phyloP scores from a whole-genome alignment of 129 eudicot genomes.

The Rutidosis leptorrhynchoides region DNA sequence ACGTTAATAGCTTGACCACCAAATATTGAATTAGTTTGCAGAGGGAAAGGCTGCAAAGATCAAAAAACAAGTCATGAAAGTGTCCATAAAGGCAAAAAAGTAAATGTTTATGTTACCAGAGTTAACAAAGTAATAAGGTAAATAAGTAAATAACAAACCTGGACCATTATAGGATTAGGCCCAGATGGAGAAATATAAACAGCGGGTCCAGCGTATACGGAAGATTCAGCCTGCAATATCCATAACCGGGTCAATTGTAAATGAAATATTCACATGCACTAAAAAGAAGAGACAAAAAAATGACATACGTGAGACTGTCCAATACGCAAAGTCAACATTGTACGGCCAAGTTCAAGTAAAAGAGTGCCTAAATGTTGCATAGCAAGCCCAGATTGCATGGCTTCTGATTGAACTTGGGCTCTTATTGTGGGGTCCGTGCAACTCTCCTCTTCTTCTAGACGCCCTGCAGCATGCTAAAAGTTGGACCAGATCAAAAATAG shows the following conservation, averaged over 20 bases:
- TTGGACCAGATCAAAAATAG: conserved; percentile 43
- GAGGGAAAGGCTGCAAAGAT: conserved; percentile 93
- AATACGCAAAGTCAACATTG: conserved; percentile 73
- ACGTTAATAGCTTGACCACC: conserved; percentile 44
- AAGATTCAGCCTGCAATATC: conserved; percentile 71
- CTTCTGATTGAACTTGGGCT: conserved; percentile 73
- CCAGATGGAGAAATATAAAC: conserved; percentile 87
- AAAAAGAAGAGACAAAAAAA: not conserved
- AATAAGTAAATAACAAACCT: too few species aligned
- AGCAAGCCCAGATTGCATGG: conserved; percentile 65
- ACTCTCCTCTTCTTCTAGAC: conserved; percentile 61
- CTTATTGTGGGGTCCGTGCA: conserved; percentile 62
- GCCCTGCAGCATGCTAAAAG: conserved; percentile 77
- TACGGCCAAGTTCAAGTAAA: conserved; percentile 89
- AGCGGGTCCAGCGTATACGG: conserved; percentile 87
- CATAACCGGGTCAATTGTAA: conserved; percentile 19
- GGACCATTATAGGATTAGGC: conserved; percentile 97
- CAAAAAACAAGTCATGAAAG: too few species aligned
- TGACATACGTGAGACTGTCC: conserved; percentile 90
- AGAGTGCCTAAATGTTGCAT: conserved; percentile 98
- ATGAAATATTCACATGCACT: not conserved
- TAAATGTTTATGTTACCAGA: too few species aligned
- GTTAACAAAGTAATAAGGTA: too few species aligned
- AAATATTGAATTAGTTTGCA: conserved; percentile 65
- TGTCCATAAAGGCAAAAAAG: too few species aligned